Base-by-base conservation (phyloP, 208 protist genomes). In the Trypanosoma caninum region DNA sequence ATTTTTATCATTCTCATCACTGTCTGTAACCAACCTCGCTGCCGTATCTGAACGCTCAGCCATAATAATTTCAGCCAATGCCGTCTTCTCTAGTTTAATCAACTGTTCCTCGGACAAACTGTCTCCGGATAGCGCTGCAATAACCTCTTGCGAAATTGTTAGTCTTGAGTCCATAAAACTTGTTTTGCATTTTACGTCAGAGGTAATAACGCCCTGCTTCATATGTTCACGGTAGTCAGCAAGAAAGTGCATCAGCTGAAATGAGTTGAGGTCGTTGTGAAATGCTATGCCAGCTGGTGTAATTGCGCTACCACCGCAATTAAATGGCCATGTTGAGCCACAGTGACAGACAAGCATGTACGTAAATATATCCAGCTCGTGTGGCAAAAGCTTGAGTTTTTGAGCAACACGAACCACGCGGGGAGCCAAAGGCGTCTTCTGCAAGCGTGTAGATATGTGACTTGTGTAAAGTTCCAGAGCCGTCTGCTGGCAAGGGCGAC, bases 31-130 rank as follows among this genome's bases (percentile, higher is more conserved):
- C 16, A 5, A n/a, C 3, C 20, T 46, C 30, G 65, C 20, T 44
- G 34, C 38, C 18, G 30, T 28, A 14, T 22, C 40, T 38, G 27
- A 20, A 23, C 54, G 48, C 46, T 65, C 69, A 23, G 38, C 65
- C 18, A 69, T 1, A 46, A 97, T 64, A 27, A 97, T 61, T 27
- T 93, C 84, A 20, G 78, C 71, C 16, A 97, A 76, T 22, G 72
- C 73, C 22, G 92, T 96, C 13, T 89, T 89, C 64, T 97, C 89
- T 52, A 97, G 74, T 66, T 96, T 95, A 42, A 95, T 87, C n/a
- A 95, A 65, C 61, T 94, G 81, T 45, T 89, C 86, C 52, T 90
- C 75, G n/a, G 84, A 83, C 4, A 94, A 69, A 28, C 78, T 71
- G 50, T 85, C 71, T 3, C 85, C 85, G 20, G 76, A 72, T 22